A percentile compares a stretch with the other conserved stretches of the same genome.
Conservation (phyloP, 2,329 filamentous ascomycete genomes). For the Penicillium digitatum region DNA sequence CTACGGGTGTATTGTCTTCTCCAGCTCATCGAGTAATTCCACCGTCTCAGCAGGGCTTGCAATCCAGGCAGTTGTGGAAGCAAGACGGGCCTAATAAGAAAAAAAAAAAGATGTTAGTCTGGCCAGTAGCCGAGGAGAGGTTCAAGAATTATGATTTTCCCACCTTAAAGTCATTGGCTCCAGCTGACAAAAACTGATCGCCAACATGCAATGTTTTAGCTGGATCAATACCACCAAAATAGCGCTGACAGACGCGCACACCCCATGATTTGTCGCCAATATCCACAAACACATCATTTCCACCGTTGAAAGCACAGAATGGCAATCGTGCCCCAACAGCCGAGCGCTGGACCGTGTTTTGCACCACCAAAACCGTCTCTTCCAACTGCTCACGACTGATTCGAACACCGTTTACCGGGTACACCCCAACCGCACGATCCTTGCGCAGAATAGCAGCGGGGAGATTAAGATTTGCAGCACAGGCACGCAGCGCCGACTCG, state of each 20-base stretch:
- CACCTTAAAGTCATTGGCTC: conserved; percentile 94
- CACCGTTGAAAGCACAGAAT: conserved; percentile 97
- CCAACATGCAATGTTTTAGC: conserved; percentile 88
- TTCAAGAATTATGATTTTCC: neutral
- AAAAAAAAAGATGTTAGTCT: neutral
- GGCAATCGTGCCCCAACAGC: conserved; percentile 66
- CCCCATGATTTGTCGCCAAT: conserved; percentile 98
- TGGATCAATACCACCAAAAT: conserved; percentile 72
- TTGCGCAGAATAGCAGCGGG: conserved; percentile 80
- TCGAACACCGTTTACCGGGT: conserved; percentile 60
- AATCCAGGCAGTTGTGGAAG: conserved; percentile 96
- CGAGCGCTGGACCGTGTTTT: conserved; percentile 84
- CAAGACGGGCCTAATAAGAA: conserved; percentile 61
- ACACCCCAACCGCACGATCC: conserved; percentile 77
- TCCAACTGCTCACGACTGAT: conserved; percentile 87
- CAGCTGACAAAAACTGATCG: conserved; percentile 90
- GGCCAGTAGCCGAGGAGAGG: neutral
- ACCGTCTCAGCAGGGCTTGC: conserved; percentile 89
- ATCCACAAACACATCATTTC: conserved; percentile 96
- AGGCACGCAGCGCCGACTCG: conserved; percentile 77
- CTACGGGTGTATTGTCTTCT: conserved; percentile 13
- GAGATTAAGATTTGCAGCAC: conserved; percentile 72
- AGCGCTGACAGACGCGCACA: conserved; percentile 84
- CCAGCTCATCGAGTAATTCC: conserved; percentile 74
- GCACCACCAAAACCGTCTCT: conserved; percentile 90